Evolutionary conservation across 169 alveolate genomes (phyloP).

Genomic region (Plasmodium ovale): DNA sequence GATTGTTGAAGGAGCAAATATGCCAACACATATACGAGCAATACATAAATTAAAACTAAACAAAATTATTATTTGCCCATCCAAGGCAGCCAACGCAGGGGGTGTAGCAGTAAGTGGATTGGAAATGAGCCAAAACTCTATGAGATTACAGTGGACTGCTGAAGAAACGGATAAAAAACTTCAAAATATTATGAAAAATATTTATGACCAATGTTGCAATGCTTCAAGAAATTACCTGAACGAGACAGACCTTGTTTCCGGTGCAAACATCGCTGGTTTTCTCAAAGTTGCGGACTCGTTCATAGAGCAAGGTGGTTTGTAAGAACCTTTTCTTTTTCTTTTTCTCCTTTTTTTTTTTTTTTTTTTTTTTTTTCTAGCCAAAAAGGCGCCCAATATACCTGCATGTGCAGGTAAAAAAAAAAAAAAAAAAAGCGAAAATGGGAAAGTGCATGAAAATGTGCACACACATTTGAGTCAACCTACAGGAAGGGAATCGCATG

Average conservation of each 20-base stretch:
- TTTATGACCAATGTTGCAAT: conserved; percentile 81
- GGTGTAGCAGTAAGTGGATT: conserved; percentile 92
- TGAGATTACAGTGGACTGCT: conserved; percentile 84
- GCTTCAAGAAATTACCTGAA: conserved; percentile 80
- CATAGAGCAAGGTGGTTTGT: conserved; percentile 85
- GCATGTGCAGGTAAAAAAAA: too few relatives aligned
- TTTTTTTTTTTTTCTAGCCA: neutral
- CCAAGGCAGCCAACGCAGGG: conserved; percentile 93
- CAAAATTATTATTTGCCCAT: conserved; percentile 87
- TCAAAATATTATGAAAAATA: conserved; percentile 82
- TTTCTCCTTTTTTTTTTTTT: neutral
- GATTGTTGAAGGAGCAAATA: conserved; percentile 90
- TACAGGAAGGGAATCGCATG: too few relatives aligned
- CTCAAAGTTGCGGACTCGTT: conserved; percentile 89
- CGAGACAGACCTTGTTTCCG: conserved; percentile 86
- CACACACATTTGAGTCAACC: neutral
- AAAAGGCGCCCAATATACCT: too few relatives aligned
- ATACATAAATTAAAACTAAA: conserved; percentile 77
- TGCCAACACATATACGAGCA: conserved; percentile 91
- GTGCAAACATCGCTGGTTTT: conserved; percentile 92
- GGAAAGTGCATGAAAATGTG: neutral
- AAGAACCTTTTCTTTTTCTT: neutral
- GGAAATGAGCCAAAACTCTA: conserved; percentile 91
- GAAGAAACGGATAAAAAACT: conserved; percentile 86
- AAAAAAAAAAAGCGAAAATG: too few relatives aligned